Base-by-base conservation (phyloP, 2,329 filamentous ascomycete species). In the Diaporthe eres region DNA sequence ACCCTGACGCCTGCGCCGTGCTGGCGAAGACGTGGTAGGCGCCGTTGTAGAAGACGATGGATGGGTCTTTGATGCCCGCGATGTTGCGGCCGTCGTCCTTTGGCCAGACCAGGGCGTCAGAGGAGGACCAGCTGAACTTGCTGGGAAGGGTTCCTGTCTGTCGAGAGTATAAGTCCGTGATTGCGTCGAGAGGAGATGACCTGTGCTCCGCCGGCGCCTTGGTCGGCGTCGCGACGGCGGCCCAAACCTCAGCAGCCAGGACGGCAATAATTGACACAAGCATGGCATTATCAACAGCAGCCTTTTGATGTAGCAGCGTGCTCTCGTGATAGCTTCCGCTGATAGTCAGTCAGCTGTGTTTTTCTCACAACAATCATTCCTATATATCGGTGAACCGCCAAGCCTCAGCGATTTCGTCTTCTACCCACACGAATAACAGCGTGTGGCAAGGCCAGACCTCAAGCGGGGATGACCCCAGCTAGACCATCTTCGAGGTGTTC, bases 41-140 rank as follows among this genome's bases (percentile, higher is more conserved):
- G 55, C 9, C 8, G 55, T 58, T 37, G 55, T 58, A 37, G 55
- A 58, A 58, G 55, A 58, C 31, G 55, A 37, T 13, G 31, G 55
- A 58, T 19, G 55, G 55, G 55, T 58, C 55, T 34, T 58, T 58
- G 55, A 58, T 58, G 55, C 55, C 55, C 13, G 55, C 55, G 31
- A 58, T 34, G 28, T 58, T 58, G 28, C 55, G 31, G 55, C 55
- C 55, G 28, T 58, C 55, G 17, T 58, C 17, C 31, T 58, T 58
- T 58, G 55, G 55, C 55, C 31, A 58, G 17, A 58, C 55, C 28
- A 58, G 22, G 10, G 57, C 57, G 57, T n/a, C 17, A 15, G 31
- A n/a, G 9, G 57, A 60, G 19, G 57, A 39, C 57, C 57, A 37
- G 19, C 31, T 37, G 31, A 60, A 39, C 4, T 60, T 60, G 19